Conservation (phyloP, 2,329 filamentous ascomycete species). For the Gaeumannomyces tritici region DNA sequence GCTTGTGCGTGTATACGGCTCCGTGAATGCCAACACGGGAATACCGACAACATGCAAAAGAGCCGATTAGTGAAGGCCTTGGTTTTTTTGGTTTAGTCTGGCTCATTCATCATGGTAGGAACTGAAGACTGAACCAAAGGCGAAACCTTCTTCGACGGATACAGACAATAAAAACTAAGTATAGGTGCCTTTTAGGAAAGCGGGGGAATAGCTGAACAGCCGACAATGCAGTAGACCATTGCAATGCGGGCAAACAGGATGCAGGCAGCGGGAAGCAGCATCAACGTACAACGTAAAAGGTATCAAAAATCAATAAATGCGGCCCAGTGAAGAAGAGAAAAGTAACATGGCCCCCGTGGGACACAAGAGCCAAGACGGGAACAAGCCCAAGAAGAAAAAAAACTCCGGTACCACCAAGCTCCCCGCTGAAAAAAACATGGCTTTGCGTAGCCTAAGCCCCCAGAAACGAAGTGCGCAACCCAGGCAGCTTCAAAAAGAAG, state of each 20-base stretch:
- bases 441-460: background rate
- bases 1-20: too few species aligned
- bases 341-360: background rate
- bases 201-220: too few species aligned
- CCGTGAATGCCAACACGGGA: too few species aligned
- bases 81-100: too few species aligned
- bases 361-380: background rate
- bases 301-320: background rate
- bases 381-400: background rate
- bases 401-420: background rate
- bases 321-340: background rate
- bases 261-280: background rate
- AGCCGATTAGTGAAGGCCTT: too few species aligned
- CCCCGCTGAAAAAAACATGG: background rate
- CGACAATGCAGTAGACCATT: background rate
- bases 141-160: too few species aligned
- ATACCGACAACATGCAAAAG: too few species aligned
- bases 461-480: background rate
- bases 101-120: too few species aligned
- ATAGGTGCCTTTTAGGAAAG: too few species aligned
- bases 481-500: background rate
- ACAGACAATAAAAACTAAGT: too few species aligned
- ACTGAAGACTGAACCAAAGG: too few species aligned
- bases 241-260: background rate
- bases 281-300: background rate